Evolutionary conservation across 257 asterid species (phyloP).

Genomic region (Nicotiana otophora): DNA sequence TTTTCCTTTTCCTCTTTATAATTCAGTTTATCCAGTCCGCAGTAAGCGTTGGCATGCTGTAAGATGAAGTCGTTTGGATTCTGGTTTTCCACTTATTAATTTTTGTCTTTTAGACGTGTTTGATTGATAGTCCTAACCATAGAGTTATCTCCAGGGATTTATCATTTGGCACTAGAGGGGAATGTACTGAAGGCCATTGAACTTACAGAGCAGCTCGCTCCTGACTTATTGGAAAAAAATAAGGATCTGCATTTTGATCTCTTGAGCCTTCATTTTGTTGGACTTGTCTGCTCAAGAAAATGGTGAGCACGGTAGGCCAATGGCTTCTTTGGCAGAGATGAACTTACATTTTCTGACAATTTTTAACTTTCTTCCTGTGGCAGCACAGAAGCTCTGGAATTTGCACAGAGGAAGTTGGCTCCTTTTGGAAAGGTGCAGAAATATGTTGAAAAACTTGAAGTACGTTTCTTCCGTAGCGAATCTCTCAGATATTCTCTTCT

Average conservation of each 20-base stretch:
- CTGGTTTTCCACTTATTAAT: neutral
- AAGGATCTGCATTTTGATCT: conserved; percentile 84
- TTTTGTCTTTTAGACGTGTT: neutral
- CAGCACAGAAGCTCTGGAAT: conserved; percentile 90
- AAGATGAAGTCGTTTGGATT: neutral
- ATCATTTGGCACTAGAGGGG: conserved; percentile 50
- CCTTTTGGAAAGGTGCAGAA: conserved; percentile 77
- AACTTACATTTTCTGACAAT: neutral
- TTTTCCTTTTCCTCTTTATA: neutral
- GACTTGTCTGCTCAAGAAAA: conserved; percentile 64
- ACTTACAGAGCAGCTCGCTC: conserved; percentile 62
- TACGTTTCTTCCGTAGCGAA: conserved; percentile 24
- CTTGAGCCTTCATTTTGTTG: conserved; percentile 74
- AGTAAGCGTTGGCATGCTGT: neutral
- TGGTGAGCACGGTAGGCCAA: conserved; percentile 40
- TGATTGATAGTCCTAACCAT: conserved; percentile 7
- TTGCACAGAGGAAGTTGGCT: conserved; percentile 70
- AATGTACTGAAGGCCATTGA: conserved; percentile 74
- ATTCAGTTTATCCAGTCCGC: neutral
- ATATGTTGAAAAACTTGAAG: conserved; percentile 70
- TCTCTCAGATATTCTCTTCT: neutral
- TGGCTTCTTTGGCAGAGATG: neutral
- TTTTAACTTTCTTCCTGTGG: conserved; percentile 19
- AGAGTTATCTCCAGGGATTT: conserved; percentile 54
- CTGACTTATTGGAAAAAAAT: conserved; percentile 69